phyloP scores from a whole-genome alignment of 2,329 filamentous ascomycete genomes.

The Ophiostoma ips region DNA sequence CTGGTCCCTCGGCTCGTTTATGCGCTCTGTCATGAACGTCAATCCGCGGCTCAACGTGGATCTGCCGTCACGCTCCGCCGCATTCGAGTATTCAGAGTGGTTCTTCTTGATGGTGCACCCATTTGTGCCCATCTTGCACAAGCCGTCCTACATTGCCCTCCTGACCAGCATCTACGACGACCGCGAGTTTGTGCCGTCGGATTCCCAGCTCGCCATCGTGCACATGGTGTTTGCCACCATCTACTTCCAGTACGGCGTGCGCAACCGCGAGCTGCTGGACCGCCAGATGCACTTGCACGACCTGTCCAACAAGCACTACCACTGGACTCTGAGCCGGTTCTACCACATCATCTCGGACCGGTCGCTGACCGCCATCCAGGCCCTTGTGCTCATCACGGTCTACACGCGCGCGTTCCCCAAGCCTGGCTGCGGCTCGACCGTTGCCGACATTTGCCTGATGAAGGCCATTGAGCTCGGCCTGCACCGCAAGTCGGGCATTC shows the following conservation, averaged over 20 bases:
- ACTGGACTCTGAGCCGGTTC: conserved; percentile 57
- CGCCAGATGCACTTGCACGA: conserved; percentile 43
- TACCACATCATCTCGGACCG: conserved; percentile 48
- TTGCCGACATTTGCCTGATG: conserved; percentile 50
- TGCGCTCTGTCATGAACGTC: conserved; percentile 49
- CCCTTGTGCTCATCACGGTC: conserved; percentile 54
- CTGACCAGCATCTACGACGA: conserved; percentile 58
- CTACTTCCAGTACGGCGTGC: conserved; percentile 60
- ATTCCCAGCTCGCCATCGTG: conserved; percentile 53
- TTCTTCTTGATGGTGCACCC: conserved; percentile 60
- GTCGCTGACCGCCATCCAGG: conserved; percentile 56
- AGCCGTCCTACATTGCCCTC: conserved; percentile 56
- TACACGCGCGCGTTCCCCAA: conserved; percentile 69
- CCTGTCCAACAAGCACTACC: conserved; percentile 63
- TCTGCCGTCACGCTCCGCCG: conserved; percentile 50
- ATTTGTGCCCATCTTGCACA: conserved; percentile 65
- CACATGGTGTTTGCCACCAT: conserved; percentile 72
- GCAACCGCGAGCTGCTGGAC: conserved; percentile 45
- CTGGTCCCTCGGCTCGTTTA: conserved; percentile 57
- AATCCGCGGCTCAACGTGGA: conserved; percentile 42
- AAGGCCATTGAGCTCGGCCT: conserved; percentile 63
- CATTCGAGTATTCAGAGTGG: conserved; percentile 57
- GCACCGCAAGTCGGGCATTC: conserved; percentile 51
- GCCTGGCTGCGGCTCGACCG: conserved; percentile 58
- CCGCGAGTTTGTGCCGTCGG: conserved; percentile 43